These are phyloP conservation scores for Hypoxylon perforatum DNA, from an alignment of 495 filamentous ascomycete species.

Conservation along the genomic window DNA sequence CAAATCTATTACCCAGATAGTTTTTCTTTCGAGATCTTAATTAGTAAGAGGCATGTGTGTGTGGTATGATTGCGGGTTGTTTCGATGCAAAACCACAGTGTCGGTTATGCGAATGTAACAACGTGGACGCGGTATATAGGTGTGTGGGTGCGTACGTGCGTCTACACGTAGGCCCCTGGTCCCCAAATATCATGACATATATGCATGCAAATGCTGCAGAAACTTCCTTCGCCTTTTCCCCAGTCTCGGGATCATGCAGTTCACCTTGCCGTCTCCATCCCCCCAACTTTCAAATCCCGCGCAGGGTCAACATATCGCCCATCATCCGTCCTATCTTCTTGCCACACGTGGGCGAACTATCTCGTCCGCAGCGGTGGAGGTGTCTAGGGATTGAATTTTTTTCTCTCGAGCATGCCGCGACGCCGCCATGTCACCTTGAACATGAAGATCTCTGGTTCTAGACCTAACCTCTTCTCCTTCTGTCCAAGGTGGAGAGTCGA, in stretches of 20 bases:
- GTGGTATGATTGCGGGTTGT: too few species aligned
- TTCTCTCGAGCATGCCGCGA: not conserved
- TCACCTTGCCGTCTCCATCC: not conserved
- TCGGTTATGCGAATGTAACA: too few species aligned
- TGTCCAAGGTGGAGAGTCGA: not conserved
- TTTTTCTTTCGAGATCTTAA: not conserved
- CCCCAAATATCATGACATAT: too few species aligned
- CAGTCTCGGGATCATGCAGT: not conserved
- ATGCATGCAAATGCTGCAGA: too few species aligned
- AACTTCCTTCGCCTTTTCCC: too few species aligned
- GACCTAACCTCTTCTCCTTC: not conserved
- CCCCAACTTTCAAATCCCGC: not conserved
- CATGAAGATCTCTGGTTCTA: constrained; percentile 8
- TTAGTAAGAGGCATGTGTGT: too few species aligned
- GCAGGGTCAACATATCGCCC: not conserved
- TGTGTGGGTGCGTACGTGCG: too few species aligned
- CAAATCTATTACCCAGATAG: not conserved
- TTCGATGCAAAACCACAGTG: too few species aligned
- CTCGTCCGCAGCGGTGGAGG: not conserved
- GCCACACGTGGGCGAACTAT: constrained; percentile 5
- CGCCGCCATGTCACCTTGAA: not conserved
- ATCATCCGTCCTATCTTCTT: not conserved
- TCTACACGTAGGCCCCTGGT: too few species aligned
- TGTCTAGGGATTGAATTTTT: not conserved
- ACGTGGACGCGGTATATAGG: too few species aligned